Evolutionary conservation across 2,329 filamentous ascomycete species (phyloP), one percentile per base, ranked within the genome.

Genomic region (Talaromyces marneffei): DNA sequence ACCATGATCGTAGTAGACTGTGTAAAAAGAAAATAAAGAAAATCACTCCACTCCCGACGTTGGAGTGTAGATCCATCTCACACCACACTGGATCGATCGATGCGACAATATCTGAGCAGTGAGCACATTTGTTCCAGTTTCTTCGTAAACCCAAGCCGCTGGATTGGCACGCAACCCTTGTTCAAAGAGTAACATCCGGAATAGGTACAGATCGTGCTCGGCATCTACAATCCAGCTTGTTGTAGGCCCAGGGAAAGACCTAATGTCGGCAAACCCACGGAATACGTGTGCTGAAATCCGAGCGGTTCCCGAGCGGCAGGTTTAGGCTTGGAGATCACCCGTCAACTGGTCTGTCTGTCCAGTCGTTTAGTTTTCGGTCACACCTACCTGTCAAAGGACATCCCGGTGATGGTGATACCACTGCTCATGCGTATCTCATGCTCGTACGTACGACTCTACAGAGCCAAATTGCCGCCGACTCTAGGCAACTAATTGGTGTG

Each of bases 271-370:
- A 35, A 33, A 33, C 25, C 9, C 23, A 31, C 40, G 40, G 29
- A 57, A 16, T 37, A 57, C 23, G 10, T 25, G 31, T 35, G 14
- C 56, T 50, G 50, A 46, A 35, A 48, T 18, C 56, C 56, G 44
- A 48, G 29, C 27, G 25, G 39, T 53, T 37, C 52, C 29, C 40
- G 33, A 48, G 40, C 27, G n/a, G 42, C 54, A 40, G 60, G 37
- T 53, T 50, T 52, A 52, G 37, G 54, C 54, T 46, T 61, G 60
- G 46, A 57, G 60, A 61, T 61, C 54, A 58, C 46, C 60, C 54
- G 60, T n/a, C n/a, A n/a, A n/a, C n/a, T n/a, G n/a, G n/a, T 40
- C 54, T 44, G 18, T 37, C 54, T 53, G 40, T 37, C 55, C 40
- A 57, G 55, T 44, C 25, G 23, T 35, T 16, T n/a, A n/a, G n/a